These are phyloP conservation scores for Lichtheimia ornata DNA, from an alignment of 371 early-diverging fungal species.

Conservation along the genomic window DNA sequence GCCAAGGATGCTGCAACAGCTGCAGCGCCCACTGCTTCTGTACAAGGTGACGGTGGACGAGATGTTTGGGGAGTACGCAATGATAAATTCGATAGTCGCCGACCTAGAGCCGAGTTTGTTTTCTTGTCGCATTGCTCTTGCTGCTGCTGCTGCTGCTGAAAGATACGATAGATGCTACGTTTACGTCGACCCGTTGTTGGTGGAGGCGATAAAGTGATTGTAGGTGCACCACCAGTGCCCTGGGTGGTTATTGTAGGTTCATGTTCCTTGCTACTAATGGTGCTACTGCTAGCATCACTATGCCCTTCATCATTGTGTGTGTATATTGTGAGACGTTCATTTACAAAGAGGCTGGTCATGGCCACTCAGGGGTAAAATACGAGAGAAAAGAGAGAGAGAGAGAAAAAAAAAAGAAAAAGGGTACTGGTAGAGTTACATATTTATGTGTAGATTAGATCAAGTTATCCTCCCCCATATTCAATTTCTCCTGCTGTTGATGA, in stretches of 20 bases:
- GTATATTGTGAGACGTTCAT: slow-evolving; percentile 1
- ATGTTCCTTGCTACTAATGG: too few species aligned
- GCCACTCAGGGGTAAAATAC: too few species aligned
- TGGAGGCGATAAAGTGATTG: slow-evolving; percentile 25
- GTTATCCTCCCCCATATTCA: background rate
- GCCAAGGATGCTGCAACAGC: slow-evolving; percentile 24
- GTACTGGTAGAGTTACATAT: background rate
- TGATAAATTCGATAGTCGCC: slow-evolving; percentile 17
- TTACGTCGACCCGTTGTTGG: slow-evolving; percentile 15
- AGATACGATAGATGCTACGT: slow-evolving; percentile 18
- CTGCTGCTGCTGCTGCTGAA: slow-evolving; percentile 11
- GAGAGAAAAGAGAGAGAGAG: background rate
- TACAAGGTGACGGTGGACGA: slow-evolving; percentile 19
- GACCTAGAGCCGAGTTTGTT: slow-evolving; percentile 9
- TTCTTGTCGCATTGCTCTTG: slow-evolving; percentile 1
- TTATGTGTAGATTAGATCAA: background rate
- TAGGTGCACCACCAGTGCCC: slow-evolving; percentile 8
- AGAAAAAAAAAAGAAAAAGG: background rate
- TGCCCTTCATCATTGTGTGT: background rate
- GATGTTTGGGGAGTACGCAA: slow-evolving; percentile 11
- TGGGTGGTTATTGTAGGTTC: too few species aligned
- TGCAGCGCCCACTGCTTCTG: slow-evolving; percentile 18
- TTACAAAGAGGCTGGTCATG: slow-evolving; percentile 10
- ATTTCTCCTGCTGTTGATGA: too few species aligned
- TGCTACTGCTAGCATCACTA: too few species aligned